Evolutionary conservation across 2,329 filamentous ascomycete genomes (phyloP), one percentile per base, ranked within the genome.

Genomic region (Nemania abortiva): DNA sequence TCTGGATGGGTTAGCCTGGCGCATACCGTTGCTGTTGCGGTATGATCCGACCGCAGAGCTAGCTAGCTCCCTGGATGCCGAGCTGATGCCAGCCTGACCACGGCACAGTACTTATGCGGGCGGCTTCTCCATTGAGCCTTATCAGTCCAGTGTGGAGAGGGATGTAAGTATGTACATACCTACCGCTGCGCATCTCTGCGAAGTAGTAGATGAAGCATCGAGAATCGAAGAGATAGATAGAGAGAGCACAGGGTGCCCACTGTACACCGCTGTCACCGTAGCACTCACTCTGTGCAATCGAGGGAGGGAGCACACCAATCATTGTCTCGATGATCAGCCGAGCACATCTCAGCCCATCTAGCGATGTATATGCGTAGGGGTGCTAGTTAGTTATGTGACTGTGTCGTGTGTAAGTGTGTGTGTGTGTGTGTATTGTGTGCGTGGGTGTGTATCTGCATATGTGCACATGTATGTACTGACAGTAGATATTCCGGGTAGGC

Each of bases 31-130:
- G 63, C 24, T 69, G 27, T 42, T 18, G 58, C 63, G 61, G 63
- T 64, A 70, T 65, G 53, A 70, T 67, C 63, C 67, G 67, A 60
- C 54, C 67, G 50, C 37, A 60, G 37, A 66, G 63, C 63, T 59
- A 53, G 50, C 22, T 53, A 18, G 50, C 22, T 53, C 6, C 69
- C 54, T 54, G 45, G 53, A 61, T 66, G 63, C 66, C 63, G 69
- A 71, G 69, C 66, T 71, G 66, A 71, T 71, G 69, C 66, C 47
- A 66, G 66, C 66, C 63, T 62, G 63, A 56, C 66, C 50, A 55
- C 47, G 57, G 67, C 55, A 45, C 2, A 39, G 24, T 39, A 52
- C 42, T 39, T 58, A 58, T 55, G 61, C 56, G 52, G 64, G 53
- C 49, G 45, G 34, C 27, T 42, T 56, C 69, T 70, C 63, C 61